Evolutionary conservation across 2,329 filamentous ascomycete species (phyloP), one percentile per base, ranked within the genome.

Genomic region (Colletotrichum sp.): DNA sequence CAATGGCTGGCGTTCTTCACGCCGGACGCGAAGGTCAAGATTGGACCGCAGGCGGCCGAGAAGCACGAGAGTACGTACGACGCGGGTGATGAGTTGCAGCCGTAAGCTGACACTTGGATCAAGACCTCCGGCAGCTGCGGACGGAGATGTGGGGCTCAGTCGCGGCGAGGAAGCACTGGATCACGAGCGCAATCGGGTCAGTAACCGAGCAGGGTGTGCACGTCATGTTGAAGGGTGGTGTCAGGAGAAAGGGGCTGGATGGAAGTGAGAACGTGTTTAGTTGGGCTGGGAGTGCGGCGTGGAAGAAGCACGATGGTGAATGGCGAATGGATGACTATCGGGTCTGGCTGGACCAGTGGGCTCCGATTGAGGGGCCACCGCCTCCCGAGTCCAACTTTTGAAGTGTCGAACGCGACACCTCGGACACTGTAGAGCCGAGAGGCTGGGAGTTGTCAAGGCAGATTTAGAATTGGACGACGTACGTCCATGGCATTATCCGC

Each of bases 241-340:
- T 75, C 5, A 70, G 34, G 57, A 58, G 73, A 38, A 73, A 61
- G 57, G 65, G 70, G 31, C 38, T 73, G 66, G 70, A 73, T 29
- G 66, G 66, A 16, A 34, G 8, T 18, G 70, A 73, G 34, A 61
- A 9, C 29, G 43, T 54, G 4, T 70, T 75, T 58, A 73, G 66
- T 47, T 75, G 73, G 73, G 73, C 73, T n/a, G 73, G 73, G 7
- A 73, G 73, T n/a, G 73, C 73, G 18, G 70, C 69, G n/a, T 75
- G 73, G 73, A 21, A 58, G 57, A 67, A 66, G 65, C 51, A 73
- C 29, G 62, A 70, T 51, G 70, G 65, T 11, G 70, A 57, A n/a
- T 75, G 73, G 73, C 70, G 71, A 63, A 75, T 75, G 73, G 66
- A 63, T 27, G 51, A 58, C 38, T 75, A 75, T 58, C 70, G 70